These are phyloP conservation scores for Yarrowia sp. DNA, from an alignment of 805 yeast genomes.

Conservation along the genomic window DNA sequence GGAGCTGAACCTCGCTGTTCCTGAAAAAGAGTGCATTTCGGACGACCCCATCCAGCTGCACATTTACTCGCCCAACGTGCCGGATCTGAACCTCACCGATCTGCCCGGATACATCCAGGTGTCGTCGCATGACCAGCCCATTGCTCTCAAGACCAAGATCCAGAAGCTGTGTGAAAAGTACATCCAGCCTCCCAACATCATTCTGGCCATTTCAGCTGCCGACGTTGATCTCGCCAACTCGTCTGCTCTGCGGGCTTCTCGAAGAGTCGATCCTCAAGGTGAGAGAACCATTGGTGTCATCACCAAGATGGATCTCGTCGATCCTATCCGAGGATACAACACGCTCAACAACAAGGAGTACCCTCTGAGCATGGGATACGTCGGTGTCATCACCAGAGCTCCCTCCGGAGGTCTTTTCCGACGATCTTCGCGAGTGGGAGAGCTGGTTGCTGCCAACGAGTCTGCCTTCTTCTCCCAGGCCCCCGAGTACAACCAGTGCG, in stretches of 20 bases:
- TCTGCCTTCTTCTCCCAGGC: conserved; percentile 67
- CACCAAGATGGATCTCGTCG: conserved; percentile 90
- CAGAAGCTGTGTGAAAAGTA: conserved; percentile 82
- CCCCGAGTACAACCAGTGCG: conserved; percentile 69
- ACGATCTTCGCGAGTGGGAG: conserved; percentile 65
- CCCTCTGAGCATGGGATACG: conserved; percentile 95
- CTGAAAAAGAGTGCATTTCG: conserved; percentile 82
- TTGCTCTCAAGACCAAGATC: conserved; percentile 78
- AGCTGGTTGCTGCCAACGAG: conserved; percentile 56
- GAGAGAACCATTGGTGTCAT: conserved; percentile 96
- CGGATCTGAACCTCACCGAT: conserved; percentile 93
- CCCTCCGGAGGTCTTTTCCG: conserved; percentile 62
- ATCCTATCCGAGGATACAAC: conserved; percentile 70
- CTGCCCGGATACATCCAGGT: conserved; percentile 97
- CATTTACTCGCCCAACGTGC: conserved; percentile 86
- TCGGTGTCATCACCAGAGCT: conserved; percentile 92
- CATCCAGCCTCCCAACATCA: conserved; percentile 89
- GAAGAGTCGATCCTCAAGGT: conserved; percentile 89
- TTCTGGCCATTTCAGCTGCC: conserved; percentile 94
- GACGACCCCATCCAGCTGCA: conserved; percentile 93
- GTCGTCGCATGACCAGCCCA: conserved; percentile 96
- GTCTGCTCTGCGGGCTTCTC: conserved; percentile 89
- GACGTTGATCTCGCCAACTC: conserved; percentile 98
- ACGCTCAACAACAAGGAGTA: conserved; percentile 79
- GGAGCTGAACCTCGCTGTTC: conserved; percentile 92